Conservation (phyloP, 805 yeast genomes). For the Zygotorulaspora danielsina region DNA sequence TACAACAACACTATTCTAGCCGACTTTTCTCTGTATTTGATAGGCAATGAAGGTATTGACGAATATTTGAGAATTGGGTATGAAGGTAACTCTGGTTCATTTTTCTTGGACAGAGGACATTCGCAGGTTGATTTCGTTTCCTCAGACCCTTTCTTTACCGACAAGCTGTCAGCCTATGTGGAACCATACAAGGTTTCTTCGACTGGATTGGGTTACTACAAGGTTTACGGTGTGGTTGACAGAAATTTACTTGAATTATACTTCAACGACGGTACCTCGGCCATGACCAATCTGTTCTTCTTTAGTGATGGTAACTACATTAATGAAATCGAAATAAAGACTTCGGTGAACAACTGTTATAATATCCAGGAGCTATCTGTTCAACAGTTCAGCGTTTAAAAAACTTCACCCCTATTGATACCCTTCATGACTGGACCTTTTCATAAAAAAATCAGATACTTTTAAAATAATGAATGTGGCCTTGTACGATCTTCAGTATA, state of each 20-base stretch:
- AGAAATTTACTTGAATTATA: slow-evolving; percentile 32
- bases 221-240: slow-evolving; percentile 33
- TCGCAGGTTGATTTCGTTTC: slow-evolving; percentile 22
- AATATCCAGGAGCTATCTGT: slow-evolving; percentile 4
- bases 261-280: slow-evolving; percentile 31
- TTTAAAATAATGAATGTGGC: not conserved
- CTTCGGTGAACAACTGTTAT: slow-evolving; percentile 5
- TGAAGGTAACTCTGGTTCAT: slow-evolving; percentile 25
- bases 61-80: slow-evolving; percentile 29
- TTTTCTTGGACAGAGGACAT: slow-evolving; percentile 30
- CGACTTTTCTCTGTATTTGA: slow-evolving; percentile 20
- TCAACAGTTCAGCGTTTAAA: not conserved
- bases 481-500: too few relatives aligned
- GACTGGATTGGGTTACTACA: slow-evolving; percentile 19
- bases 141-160: slow-evolving; percentile 28
- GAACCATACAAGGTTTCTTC: slow-evolving; percentile 18
- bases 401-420: too few relatives aligned
- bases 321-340: slow-evolving; percentile 1
- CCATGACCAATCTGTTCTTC: slow-evolving; percentile 34
- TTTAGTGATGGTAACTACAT: slow-evolving; percentile 12
- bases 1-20: slow-evolving; percentile 13
- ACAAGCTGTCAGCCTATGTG: slow-evolving; percentile 26
- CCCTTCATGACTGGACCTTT: too few relatives aligned
- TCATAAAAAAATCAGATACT: too few relatives aligned
- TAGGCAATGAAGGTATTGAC: slow-evolving; percentile 14